Base-by-base conservation (phyloP, 2,329 filamentous ascomycete genomes). In the Rhynchosporium secalis region DNA sequence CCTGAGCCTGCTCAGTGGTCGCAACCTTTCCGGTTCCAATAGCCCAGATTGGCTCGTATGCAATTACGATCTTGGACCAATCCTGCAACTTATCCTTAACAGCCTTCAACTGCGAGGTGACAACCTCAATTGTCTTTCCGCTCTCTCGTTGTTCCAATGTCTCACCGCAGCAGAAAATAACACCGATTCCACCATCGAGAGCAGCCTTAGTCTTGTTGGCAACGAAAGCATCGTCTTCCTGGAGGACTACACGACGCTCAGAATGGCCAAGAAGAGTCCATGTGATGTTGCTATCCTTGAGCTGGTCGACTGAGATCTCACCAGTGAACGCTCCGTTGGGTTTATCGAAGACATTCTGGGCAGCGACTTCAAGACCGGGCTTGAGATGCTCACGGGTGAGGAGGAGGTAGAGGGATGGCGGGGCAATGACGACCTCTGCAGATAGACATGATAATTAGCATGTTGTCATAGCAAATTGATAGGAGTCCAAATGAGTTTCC, bases 31-130 rank as follows among this genome's bases (percentile, higher is more conserved):
- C 95, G 70, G 95, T 98, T 72, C 94, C 94, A 71, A 87, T 90
- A 76, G 86, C 92, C 94, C 95, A 99, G 83, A 99, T 96, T 74
- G 95, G 95, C 86, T 99, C 95, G 80, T 99, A 99, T 74, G 95
- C 95, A 74, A 99, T 85, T 76, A 99, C 95, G 69, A 99, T 86
- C 83, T 95, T 95, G 74, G 82, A 85, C 95, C 95, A 99, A 81
- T 96, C 91, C 72, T 86, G 81, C 75, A 91, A 81, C 81, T 89
- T 83, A 77, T 92, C 88, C 61, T 86, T 85, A 68, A 94, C 91
- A 69, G 92, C 92, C 68, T 86, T 84, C 72, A 99, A 86, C 83
- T 99, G 95, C 69, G 80, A 81, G 72, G 90, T 95, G 73, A 96
- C 90, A 67, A 95, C 89, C 56, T 91, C 86, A 74, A 96, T 89